These are phyloP conservation scores for Cladosporium austrohemisphaericum DNA, from an alignment of 2,329 filamentous ascomycete species.

Conservation along the genomic window DNA sequence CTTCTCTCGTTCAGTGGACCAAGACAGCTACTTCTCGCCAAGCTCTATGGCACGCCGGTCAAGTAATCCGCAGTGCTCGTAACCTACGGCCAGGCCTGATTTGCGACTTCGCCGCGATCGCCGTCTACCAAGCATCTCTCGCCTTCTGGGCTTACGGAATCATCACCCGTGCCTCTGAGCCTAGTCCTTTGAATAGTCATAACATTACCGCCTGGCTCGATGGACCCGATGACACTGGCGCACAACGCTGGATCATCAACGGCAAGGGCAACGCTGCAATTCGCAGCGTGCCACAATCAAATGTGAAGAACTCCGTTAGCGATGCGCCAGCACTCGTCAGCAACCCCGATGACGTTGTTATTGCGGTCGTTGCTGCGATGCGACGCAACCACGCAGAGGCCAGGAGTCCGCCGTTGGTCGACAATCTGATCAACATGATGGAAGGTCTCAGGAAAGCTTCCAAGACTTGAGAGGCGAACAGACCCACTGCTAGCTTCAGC, in stretches of 20 bases:
- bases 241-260: constrained; percentile 40
- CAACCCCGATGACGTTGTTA: constrained; percentile 58
- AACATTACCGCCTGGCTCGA: constrained; percentile 52
- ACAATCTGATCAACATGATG: constrained; percentile 63
- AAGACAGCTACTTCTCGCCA: constrained; percentile 54
- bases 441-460: constrained; percentile 48
- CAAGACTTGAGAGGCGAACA: constrained; percentile 21
- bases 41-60: constrained; percentile 65
- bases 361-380: constrained; percentile 55
- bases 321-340: constrained; percentile 40
- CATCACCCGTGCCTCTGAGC: constrained; percentile 35
- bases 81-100: constrained; percentile 33
- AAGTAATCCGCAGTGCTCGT: constrained; percentile 60
- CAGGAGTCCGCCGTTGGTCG: constrained; percentile 57
- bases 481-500: too few relatives aligned
- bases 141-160: constrained; percentile 68
- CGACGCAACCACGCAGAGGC: constrained; percentile 47
- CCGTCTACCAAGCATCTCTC: constrained; percentile 64
- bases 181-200: constrained; percentile 39
- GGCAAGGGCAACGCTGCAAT: constrained; percentile 33
- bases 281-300: constrained; percentile 19
- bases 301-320: not conserved
- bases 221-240: constrained; percentile 49
- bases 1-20: constrained; percentile 57
- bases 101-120: constrained; percentile 63